Base-by-base conservation (phyloP, 2,329 filamentous ascomycete genomes). In the Tolypocladium pustulatum region DNA sequence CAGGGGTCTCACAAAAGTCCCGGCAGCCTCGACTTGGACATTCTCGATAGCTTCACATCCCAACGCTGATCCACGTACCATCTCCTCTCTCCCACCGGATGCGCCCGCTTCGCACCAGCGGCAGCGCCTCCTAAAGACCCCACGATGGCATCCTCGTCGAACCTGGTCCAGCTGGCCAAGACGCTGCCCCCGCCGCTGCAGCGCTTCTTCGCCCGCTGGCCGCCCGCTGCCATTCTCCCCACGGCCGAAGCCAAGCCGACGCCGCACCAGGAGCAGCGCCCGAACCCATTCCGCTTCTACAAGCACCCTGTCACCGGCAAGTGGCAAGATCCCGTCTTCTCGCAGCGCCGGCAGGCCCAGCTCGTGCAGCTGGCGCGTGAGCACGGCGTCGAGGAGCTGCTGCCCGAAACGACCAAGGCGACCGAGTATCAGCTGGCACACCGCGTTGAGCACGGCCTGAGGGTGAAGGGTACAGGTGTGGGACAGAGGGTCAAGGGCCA, bases 401-500 rank as follows among this genome's bases (percentile, higher is more conserved):
- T 97, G 61, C 92, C 92, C 0, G 82, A 82, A 65, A 89, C 88
- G 13, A 78, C 78, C 60, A 96, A 96, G 82, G 85, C 86, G 66
- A 87, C 87, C 2, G 87, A 86, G 65, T 81, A 83, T 70, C 85
- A 81, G 72, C 81, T 91, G 68, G 81, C 84, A 67, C 83, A 85
- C 72, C 79, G 90, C 59, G 83, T 91, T 60, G 89, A 95, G 78
- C 81, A 87, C 63, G 93, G 92, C 55, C 72, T 96, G 72, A 81
- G 87, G 62, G 89, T 97, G 60, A 93, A 92, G 83, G 93, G 93
- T 67, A 97, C 93, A 1, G 93, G 94, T 80, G 86, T 91, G 65
- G 93, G 91, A 59, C 87, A 97, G 76, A 86, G 82, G 75, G 93
- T 97, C 72, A 99, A 97, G 87, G 94, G 94, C 73, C 93, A 97